These are phyloP conservation scores for Neostapfia colusana DNA, from an alignment of 176 grass and related monocot species.

Conservation along the genomic window DNA sequence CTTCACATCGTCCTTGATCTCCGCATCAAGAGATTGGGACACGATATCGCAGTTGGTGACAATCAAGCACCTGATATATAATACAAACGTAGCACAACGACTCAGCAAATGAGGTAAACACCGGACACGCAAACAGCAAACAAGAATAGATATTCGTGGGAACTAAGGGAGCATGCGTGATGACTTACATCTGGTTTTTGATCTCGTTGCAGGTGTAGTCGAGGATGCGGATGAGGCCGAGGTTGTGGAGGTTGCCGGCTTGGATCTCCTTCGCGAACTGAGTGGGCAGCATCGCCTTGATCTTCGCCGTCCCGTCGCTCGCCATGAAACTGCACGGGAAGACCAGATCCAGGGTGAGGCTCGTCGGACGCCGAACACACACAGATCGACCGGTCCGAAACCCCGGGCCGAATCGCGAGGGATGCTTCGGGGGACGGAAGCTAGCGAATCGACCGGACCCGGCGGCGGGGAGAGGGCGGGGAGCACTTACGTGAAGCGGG, in stretches of 20 bases:
- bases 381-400: neutral
- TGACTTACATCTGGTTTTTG: conserved; percentile 43
- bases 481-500: conserved; percentile 67
- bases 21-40: conserved; percentile 51
- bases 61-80: conserved; percentile 64
- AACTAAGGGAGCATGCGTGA: neutral
- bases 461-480: neutral
- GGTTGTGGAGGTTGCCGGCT: conserved; percentile 80
- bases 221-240: conserved; percentile 71
- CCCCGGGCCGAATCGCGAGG: neutral
- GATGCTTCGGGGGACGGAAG: neutral
- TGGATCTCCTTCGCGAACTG: conserved; percentile 60
- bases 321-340: conserved; percentile 66
- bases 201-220: conserved; percentile 70
- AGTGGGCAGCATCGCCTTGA: conserved; percentile 82
- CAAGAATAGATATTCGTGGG: neutral
- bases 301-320: conserved; percentile 74
- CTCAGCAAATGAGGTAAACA: neutral
- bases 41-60: conserved; percentile 77
- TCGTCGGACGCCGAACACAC: neutral
- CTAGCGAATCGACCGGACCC: neutral
- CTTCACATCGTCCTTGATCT: conserved; percentile 66
- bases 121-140: neutral
- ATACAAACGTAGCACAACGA: neutral
- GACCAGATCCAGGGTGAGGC: neutral